A percentile compares a stretch with the other conserved stretches of the same genome.
These are phyloP conservation scores for Annulohypoxylon stygium DNA, from an alignment of 495 filamentous ascomycete genomes.

Conservation along the genomic window DNA sequence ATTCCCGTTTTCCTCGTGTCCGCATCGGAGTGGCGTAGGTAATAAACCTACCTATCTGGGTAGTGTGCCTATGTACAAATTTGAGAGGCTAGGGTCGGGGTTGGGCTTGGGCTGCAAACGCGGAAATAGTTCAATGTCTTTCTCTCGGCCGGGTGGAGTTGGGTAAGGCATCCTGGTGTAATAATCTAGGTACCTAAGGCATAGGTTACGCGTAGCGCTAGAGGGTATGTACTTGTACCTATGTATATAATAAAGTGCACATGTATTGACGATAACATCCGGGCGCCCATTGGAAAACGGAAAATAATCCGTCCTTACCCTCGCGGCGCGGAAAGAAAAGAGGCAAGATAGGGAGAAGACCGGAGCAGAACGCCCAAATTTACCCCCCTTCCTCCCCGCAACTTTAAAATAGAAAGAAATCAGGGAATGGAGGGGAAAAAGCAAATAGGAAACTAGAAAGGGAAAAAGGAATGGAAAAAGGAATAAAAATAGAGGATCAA, in stretches of 20 bases:
- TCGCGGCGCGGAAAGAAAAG: constrained; percentile 30
- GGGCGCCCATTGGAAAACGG: constrained; percentile 14
- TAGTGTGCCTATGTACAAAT: not conserved
- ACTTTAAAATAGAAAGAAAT: constrained; percentile 30
- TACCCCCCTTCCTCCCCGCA: constrained; percentile 20
- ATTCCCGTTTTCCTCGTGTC: constrained; percentile 4
- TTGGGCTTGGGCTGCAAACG: constrained; percentile 7
- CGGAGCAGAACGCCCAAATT: not conserved
- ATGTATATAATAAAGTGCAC: not conserved
- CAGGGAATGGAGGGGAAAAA: not conserved
- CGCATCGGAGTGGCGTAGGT: constrained; percentile 10
- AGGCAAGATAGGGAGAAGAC: not conserved
- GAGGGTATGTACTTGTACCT: not conserved
- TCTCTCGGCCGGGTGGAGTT: constrained; percentile 9
- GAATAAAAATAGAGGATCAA: constrained; percentile 7
- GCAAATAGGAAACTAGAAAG: constrained; percentile 3
- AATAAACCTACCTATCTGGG: not conserved
- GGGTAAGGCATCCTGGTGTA: constrained; percentile 18
- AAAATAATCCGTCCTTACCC: constrained; percentile 29
- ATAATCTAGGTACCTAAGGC: not conserved
- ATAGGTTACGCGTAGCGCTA: not conserved
- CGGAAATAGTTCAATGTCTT: constrained; percentile 16
- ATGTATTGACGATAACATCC: not conserved
- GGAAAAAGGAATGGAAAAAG: not conserved
- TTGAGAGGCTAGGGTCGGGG: constrained; percentile 4